Evolutionary conservation across 805 yeast genomes (phyloP), one percentile per base, ranked within the genome.

Genomic region (Cephaloascus fragrans): DNA sequence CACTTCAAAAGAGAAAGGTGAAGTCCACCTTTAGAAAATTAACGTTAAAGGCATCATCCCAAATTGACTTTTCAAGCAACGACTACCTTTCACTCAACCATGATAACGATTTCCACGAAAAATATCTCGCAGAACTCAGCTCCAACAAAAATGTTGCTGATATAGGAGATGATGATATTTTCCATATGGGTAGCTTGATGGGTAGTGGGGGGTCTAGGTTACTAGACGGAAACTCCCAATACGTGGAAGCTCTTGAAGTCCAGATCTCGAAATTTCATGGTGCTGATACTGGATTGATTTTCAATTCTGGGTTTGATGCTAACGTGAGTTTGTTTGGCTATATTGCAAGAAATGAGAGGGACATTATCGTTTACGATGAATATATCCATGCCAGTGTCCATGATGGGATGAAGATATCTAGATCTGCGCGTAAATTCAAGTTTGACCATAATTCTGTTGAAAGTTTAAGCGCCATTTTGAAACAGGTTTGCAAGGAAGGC

Each of bases 221-320:
- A 10, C 36, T 49, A 19, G 53, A 49, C 34, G 53, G 53, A 20
- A 49, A 49, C 35, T 40, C 52, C n/a, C 15, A 17, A 14, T 40
- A 41, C 12, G 39, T 39, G 1, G 53, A 49, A 35, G 26, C 23
- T 4, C 41, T 49, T 10, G 53, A 49, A 29, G 6, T 12, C 4
- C 18, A 36, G 16, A 47, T 49, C 34, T 36, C 47, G 6, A 6
- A 6, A 2, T 47, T 49, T 33, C 53, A 49, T 29, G 39, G 42
- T 3, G 47, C 52, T 3, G 37, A 37, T 4, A 18, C 42, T 3
- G 52, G 52, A 6, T 36, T 49, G 2, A 28, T 49, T 23, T 49
- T 49, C 39, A 47, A 47, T 31, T 49, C 53, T 6, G 53, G 53
- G 2, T 49, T 41, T 35, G 53, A 49, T 26, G 53, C 53, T 20